These are phyloP conservation scores for Artemisia annua DNA, from an alignment of 129 eudicot species.

Conservation along the genomic window DNA sequence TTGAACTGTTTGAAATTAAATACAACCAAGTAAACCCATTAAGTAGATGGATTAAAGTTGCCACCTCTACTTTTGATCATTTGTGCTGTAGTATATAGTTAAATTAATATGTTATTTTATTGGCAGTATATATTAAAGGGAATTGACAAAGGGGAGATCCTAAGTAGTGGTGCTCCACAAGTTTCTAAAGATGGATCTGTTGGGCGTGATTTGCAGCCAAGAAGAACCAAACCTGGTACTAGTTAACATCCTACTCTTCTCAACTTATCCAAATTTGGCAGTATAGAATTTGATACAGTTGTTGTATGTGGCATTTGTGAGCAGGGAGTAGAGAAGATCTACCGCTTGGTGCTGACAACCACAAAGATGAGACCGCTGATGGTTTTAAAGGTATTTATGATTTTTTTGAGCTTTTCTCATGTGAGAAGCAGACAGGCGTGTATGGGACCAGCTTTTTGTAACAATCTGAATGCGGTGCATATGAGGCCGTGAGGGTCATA, in stretches of 20 bases:
- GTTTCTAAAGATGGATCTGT: constrained; percentile 68
- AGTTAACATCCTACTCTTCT: not conserved
- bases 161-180: constrained; percentile 88
- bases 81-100: not conserved
- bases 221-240: constrained; percentile 70
- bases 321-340: constrained; percentile 87
- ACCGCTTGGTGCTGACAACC: constrained; percentile 43
- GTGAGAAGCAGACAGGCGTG: not conserved
- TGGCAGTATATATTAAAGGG: constrained; percentile 74
- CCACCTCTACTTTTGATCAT: too few species aligned
- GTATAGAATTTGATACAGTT: not conserved
- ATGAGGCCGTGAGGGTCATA: too few species aligned
- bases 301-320: constrained; percentile 20
- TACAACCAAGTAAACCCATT: too few species aligned
- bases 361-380: constrained; percentile 44
- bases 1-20: too few species aligned
- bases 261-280: not conserved
- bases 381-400: constrained; percentile 43
- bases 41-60: too few species aligned
- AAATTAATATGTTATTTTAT: not conserved
- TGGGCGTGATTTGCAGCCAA: constrained; percentile 47
- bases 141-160: constrained; percentile 84
- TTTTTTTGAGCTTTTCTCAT: not conserved
- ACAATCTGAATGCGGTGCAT: too few species aligned
- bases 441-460: too few species aligned